Conservation (phyloP, 257 asterid genomes). For the Capsicum baccatum region DNA sequence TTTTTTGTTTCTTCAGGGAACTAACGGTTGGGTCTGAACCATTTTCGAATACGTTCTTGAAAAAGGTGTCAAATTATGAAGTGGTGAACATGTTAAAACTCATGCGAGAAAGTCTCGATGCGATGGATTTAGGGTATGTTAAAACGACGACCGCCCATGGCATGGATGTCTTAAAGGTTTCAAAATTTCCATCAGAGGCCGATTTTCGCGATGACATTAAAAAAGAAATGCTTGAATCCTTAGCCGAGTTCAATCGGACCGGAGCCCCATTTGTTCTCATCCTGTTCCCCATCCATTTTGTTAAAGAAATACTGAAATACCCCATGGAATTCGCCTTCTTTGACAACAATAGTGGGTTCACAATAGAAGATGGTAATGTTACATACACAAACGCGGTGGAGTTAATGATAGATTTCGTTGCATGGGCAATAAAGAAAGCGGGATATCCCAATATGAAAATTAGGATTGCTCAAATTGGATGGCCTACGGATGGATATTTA, state of each 20-base stretch:
- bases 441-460: constrained; percentile 41
- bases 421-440: constrained; percentile 44
- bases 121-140: not conserved
- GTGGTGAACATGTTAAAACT: not conserved
- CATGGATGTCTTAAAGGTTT: constrained; percentile 29
- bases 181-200: constrained; percentile 45
- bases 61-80: not conserved
- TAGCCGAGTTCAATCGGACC: constrained; percentile 15
- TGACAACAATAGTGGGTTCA: constrained; percentile 39
- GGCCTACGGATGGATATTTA: constrained; percentile 65
- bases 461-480: constrained; percentile 56
- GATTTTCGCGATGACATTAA: constrained; percentile 47
- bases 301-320: constrained; percentile 27
- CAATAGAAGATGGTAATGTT: constrained; percentile 34
- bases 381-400: constrained; percentile 53
- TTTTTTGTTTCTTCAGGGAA: not conserved
- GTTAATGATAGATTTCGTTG: constrained; percentile 46
- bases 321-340: constrained; percentile 44
- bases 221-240: constrained; percentile 31
- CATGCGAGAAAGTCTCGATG: constrained; percentile 23
- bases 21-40: not conserved
- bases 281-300: constrained; percentile 44
- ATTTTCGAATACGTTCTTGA: not conserved
- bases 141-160: constrained; percentile 36
- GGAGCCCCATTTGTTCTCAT: not conserved